Evolutionary conservation across 345 rosid genomes (phyloP).

Genomic region (Citrus medica): DNA sequence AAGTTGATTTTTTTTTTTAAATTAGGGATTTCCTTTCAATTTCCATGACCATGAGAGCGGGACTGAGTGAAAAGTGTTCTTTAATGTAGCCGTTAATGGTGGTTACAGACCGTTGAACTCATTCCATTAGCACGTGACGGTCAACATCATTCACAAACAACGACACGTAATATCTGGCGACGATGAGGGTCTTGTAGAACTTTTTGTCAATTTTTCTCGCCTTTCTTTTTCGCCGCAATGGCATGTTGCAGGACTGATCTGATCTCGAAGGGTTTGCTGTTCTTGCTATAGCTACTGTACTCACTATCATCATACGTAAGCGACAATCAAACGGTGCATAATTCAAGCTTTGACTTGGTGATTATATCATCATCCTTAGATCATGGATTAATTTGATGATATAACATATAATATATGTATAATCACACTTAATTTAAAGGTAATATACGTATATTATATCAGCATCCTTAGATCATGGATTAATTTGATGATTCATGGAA

Average conservation of each 20-base stretch:
- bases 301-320: not conserved
- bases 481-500: not conserved
- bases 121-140: conserved; percentile 11
- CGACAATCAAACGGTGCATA: not conserved
- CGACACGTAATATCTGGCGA: conserved; percentile 34
- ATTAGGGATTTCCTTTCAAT: not conserved
- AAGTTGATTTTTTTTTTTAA: not conserved
- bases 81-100: conserved; percentile 47
- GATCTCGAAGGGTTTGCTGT: not conserved
- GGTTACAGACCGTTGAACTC: conserved; percentile 32
- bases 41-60: too few relatives aligned
- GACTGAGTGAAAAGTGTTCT: conserved; percentile 28
- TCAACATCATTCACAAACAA: conserved; percentile 14
- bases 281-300: not conserved
- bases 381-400: not conserved
- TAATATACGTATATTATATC: not conserved
- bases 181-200: conserved; percentile 19
- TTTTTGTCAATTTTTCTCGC: not conserved
- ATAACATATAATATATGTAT: too few relatives aligned
- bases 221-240: not conserved
- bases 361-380: not conserved
- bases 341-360: not conserved
- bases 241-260: not conserved
- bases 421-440: too few relatives aligned
- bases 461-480: not conserved